Evolutionary conservation across 805 yeast genomes (phyloP).

Genomic region (Zygotorulaspora chibaensis): DNA sequence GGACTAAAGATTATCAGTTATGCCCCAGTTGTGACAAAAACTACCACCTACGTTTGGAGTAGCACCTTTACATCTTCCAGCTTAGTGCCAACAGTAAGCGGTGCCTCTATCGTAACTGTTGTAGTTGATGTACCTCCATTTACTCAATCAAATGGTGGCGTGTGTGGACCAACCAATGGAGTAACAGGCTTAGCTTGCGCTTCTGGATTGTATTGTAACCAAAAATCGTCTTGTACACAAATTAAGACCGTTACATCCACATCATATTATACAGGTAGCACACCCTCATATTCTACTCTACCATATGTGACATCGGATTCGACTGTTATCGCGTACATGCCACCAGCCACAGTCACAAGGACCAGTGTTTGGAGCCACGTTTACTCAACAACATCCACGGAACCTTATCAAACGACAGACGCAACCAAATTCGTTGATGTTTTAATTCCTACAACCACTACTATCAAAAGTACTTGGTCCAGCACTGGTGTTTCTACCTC

Average conservation of each 20-base stretch:
- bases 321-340: constrained; percentile 7
- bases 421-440: constrained; percentile 7
- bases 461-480: constrained; percentile 7
- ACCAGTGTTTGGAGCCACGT: constrained; percentile 9
- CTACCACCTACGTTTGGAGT: constrained; percentile 10
- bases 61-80: constrained; percentile 3
- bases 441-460: constrained; percentile 9
- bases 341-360: constrained; percentile 6
- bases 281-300: constrained; percentile 8
- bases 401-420: constrained; percentile 5
- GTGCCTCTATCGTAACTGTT: constrained; percentile 8
- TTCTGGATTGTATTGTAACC: constrained; percentile 8
- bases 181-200: constrained; percentile 6
- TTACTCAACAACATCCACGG: constrained; percentile 4
- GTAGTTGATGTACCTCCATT: constrained; percentile 11
- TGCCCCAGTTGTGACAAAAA: constrained; percentile 7
- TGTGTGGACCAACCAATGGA: constrained; percentile 13
- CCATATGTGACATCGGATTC: constrained; percentile 9
- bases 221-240: neutral
- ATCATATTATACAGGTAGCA: constrained; percentile 2
- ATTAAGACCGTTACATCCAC: constrained; percentile 6
- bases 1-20: constrained; percentile 5
- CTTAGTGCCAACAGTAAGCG: constrained; percentile 2
- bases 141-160: constrained; percentile 5
- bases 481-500: constrained; percentile 4